Base-by-base conservation (phyloP, 345 rosid species). In the Syzygium jambos region DNA sequence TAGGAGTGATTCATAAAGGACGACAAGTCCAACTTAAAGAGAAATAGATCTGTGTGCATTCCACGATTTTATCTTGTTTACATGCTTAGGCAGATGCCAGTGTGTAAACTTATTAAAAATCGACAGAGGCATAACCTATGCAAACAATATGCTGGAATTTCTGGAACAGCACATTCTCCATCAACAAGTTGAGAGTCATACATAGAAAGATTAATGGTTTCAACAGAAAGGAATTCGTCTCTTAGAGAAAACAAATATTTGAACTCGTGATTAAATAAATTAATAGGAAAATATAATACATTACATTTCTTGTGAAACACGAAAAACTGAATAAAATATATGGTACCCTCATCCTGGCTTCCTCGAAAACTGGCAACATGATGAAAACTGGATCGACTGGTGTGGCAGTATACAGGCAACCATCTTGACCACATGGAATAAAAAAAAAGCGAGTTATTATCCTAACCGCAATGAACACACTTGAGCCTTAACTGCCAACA, bases 301-400 rank as follows among this genome's bases (percentile, higher is more conserved):
- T 10, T 61, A 49, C 52, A 27, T 55, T 85, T 52, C 86, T 85
- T 57, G 4, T 30, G 56, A 84, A 84, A 13, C 46, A 10, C 0
- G 25, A 38, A 84, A 84, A 34, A 73, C 6, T 23, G 27, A 23
- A 23, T 10, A 9, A 23, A 12, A 9, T 34, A 38, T 73, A 21
- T 1, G 4, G 52, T 85, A 95, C 99, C 98, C 93, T 96, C 99
- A 97, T 94, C 91, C 98, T 91, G 84, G 97, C 98, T 91, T 97
- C 95, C 84, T 96, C 96, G 17, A 96, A 97, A 84, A 94, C 87
- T 68, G 98, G 98, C 92, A 95, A 90, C 90, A 97, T 68, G 85
- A 95, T 91, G 92, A 97, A 96, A 89, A 97, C 95, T 51, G 98
- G 98, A 90, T 97, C 99, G 87, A 96, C 92, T 16, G 97, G 94